Base-by-base conservation (phyloP, 2,329 filamentous ascomycete genomes). In the Calonectria hongkongensis region DNA sequence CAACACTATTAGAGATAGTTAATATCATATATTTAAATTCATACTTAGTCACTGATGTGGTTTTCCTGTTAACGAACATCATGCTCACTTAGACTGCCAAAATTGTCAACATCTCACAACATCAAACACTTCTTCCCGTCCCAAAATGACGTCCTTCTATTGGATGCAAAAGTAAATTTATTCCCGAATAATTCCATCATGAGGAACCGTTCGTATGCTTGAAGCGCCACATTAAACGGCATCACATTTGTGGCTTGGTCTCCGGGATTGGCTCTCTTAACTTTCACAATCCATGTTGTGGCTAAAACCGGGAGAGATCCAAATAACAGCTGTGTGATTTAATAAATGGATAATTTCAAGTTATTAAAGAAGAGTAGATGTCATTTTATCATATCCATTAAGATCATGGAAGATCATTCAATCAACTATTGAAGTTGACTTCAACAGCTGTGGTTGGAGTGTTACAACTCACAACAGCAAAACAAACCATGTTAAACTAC, bases 161-260 rank as follows among this genome's bases (percentile, higher is more conserved):
- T 60, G 36, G 54, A n/a, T 16, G 25, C 39, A 16, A 13, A n/a
- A 27, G 9, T 3, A 41, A 10, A 4, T 60, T 60, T 60, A 60
- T 60, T 60, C 54, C 54, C 54, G 54, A 41, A 41, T 60, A 60
- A 41, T 41, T 39, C 54, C 54, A 60, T 27, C 12, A 8, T 27
- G 41, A 41, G 15, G 13, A 60, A 41, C 16, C 27, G 4, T 60
- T 48, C 41, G 1, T 41, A 41, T 41, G 12, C 6, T 16, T 15
- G 21, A 27, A 36, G 54, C 36, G 54, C 54, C 54, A 60, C 54
- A 60, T 21, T 27, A 41, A 16, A n/a, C 25, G n/a, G 54, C 16
- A 58, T 27, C 30, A 58, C 54, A 41, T 60, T 39, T 60, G 54
- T 28, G 54, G 54, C 54, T 41, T 36, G 54, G 7, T 33, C 7